Evolutionary conservation across 2,329 filamentous ascomycete species (phyloP).

Genomic region (Cercospora janseana): DNA sequence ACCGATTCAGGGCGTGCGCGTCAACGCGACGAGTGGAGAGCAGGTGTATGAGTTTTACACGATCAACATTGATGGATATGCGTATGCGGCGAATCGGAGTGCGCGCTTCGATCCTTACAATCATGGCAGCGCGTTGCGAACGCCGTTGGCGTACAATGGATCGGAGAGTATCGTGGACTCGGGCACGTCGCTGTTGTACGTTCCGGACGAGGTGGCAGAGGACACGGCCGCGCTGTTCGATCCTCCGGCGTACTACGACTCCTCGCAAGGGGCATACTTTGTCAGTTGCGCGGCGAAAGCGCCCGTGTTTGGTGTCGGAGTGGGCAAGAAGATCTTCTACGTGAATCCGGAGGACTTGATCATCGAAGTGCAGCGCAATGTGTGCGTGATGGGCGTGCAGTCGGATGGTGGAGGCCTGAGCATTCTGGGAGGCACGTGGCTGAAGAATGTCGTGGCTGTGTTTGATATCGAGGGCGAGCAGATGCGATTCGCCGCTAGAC

Average conservation of each 20-base stretch:
- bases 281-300: slow-evolving; percentile 46
- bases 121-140: slow-evolving; percentile 25
- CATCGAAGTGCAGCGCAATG: slow-evolving; percentile 20
- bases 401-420: slow-evolving; percentile 35
- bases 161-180: slow-evolving; percentile 48
- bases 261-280: slow-evolving; percentile 35
- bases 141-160: slow-evolving; percentile 27
- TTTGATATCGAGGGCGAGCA: slow-evolving; percentile 51
- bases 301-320: slow-evolving; percentile 44
- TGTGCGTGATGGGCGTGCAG: slow-evolving; percentile 39
- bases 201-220: slow-evolving; percentile 40
- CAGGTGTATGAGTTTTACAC: slow-evolving; percentile 43
- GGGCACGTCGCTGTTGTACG: slow-evolving; percentile 45
- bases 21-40: slow-evolving; percentile 30
- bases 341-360: slow-evolving; percentile 35
- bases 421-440: slow-evolving; percentile 49
- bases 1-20: slow-evolving; percentile 37
- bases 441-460: slow-evolving; percentile 52
- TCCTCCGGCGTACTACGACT: slow-evolving; percentile 42
- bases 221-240: slow-evolving; percentile 44
- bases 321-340: slow-evolving; percentile 40
- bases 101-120: slow-evolving; percentile 30
- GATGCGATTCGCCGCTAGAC: slow-evolving; percentile 48
- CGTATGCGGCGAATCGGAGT: slow-evolving; percentile 24
- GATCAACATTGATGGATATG: slow-evolving; percentile 38